Base-by-base conservation (phyloP, 202 grass and related monocot genomes). In the Musa balbisiana region DNA sequence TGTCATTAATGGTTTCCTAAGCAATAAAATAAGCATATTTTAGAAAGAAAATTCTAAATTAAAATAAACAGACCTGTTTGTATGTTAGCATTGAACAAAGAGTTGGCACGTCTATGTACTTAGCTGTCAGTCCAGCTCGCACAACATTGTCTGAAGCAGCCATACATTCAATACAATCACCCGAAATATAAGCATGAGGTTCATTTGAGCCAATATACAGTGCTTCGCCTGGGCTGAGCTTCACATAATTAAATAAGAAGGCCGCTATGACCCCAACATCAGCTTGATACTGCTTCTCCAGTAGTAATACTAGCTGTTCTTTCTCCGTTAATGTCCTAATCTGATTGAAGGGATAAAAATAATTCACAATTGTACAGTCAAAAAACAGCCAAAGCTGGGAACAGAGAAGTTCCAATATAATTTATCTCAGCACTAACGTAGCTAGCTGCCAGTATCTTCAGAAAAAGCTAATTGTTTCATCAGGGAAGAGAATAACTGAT, bases 31-130 rank as follows among this genome's bases (percentile, higher is more conserved):
- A 66, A 25, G 63, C 13, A 43, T 43, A 43, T 43, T 43, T 43
- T 43, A 43, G 33, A 43, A 43, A 23, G 2, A 13, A 66, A 26
- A 25, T 66, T 23, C 23, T 66, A 13, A 23, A 21, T 66, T 64
- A 78, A 23, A 73, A 62, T 67, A 62, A 78, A 73, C 56, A 17
- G 73, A 98, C 95, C 91, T 94, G 95, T 54, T 90, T 92, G 62
- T 98, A 98, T 62, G 91, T 98, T 21, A 98, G 77, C 95, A 98
- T 97, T 4, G 93, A 91, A 81, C 93, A 97, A 22, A 97, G 88
- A 79, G 93, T 88, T 65, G 87, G 86, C 64, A 98, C 91, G 43
- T 98, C 95, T 82, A 80, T 89, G 80, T 89, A 94, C 77, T 98
- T 98, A n/a, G 91, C 88, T 60, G 93, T 97, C 74, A 98, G 77